A percentile compares a stretch with the other conserved stretches of the same genome.
Evolutionary conservation across 176 grass and related monocot genomes (phyloP).

Genomic region (Rhipidocladum racemiflorum): DNA sequence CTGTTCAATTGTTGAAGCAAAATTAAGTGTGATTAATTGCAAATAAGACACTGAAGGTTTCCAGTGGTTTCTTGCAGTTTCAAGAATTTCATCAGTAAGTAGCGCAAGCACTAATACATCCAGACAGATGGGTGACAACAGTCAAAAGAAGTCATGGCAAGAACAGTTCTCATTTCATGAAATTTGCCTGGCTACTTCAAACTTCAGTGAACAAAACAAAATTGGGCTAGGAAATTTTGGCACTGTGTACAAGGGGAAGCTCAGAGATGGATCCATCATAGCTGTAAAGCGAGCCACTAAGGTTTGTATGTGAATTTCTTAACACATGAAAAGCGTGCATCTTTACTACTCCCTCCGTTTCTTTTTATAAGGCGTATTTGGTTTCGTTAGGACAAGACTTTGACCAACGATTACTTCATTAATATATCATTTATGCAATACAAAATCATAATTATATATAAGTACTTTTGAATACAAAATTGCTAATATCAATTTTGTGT

Average conservation of each 20-base stretch:
- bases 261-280: slow-evolving; percentile 76
- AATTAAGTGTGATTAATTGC: neutral
- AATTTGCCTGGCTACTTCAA: slow-evolving; percentile 67
- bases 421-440: no score
- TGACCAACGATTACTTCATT: no score
- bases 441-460: no score
- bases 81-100: slow-evolving; percentile 63
- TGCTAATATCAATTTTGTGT: no score
- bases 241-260: slow-evolving; percentile 72
- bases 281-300: slow-evolving; percentile 83
- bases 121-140: slow-evolving; percentile 24
- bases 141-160: slow-evolving; percentile 38
- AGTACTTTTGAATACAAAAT: no score
- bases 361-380: no score
- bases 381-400: no score
- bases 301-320: slow-evolving; percentile 45
- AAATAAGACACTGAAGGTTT: slow-evolving; percentile 27
- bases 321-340: slow-evolving; percentile 1
- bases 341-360: no score
- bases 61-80: slow-evolving; percentile 42
- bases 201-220: slow-evolving; percentile 71
- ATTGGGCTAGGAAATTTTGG: slow-evolving; percentile 89
- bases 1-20: slow-evolving; percentile 16
- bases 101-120: slow-evolving; percentile 49
- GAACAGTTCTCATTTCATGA: slow-evolving; percentile 58